Conservation (phyloP, 768 basidiomycete genomes). For the Podaxis sp. region DNA sequence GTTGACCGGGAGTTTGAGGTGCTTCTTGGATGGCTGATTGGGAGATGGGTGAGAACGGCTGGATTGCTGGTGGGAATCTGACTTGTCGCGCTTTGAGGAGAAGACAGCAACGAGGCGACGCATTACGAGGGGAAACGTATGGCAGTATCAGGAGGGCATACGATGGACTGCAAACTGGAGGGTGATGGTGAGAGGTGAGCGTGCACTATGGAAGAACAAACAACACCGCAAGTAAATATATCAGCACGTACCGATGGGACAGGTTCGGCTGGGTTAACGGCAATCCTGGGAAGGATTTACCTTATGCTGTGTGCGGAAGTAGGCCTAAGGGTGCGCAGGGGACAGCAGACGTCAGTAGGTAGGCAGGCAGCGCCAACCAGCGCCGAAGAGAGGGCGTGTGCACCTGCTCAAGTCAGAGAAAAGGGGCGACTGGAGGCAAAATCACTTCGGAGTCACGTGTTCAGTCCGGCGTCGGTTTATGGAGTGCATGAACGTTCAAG, state of each 20-base stretch:
- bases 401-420: background rate
- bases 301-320: background rate
- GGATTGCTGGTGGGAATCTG: slow-evolving; percentile 22
- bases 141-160: slow-evolving; percentile 7
- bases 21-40: background rate
- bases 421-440: slow-evolving; percentile 7
- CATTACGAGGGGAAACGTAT: slow-evolving; percentile 37
- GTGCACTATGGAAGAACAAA: slow-evolving; percentile 1
- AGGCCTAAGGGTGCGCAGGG: background rate
- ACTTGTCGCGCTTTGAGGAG: slow-evolving; percentile 42
- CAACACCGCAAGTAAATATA: slow-evolving; percentile 8
- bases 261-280: slow-evolving; percentile 2
- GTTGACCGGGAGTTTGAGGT: slow-evolving; percentile 10
- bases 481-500: too few relatives aligned
- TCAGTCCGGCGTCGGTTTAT: background rate
- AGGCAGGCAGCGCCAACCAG: slow-evolving; percentile 6
- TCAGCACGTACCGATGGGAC: slow-evolving; percentile 11
- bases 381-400: background rate
- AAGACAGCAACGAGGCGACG: slow-evolving; percentile 67
- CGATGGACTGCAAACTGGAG: slow-evolving; percentile 3
- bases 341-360: background rate
- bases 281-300: background rate
- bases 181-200: slow-evolving; percentile 3
- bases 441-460: slow-evolving; percentile 5
- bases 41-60: slow-evolving; percentile 14